Evolutionary conservation across 2,329 filamentous ascomycete genomes (phyloP).

Genomic region (Fusarium chuoi): DNA sequence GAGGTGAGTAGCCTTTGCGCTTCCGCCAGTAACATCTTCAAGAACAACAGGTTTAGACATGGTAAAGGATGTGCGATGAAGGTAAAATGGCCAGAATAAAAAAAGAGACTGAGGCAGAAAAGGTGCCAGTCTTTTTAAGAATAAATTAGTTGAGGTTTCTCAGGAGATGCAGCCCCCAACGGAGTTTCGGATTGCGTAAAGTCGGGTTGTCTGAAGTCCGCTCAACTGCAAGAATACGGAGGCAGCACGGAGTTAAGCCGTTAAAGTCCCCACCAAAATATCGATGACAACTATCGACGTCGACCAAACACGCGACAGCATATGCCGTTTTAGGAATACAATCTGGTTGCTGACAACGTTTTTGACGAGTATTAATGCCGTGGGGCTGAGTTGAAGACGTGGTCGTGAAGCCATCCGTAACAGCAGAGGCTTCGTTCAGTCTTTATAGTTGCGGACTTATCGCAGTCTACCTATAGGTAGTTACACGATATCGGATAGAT

Average conservation of each 20-base stretch:
- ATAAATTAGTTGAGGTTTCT: conserved; percentile 33
- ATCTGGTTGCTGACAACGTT: neutral
- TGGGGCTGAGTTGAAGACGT: conserved; percentile 14
- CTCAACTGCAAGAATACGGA: neutral
- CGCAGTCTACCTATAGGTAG: neutral
- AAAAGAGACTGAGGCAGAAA: neutral
- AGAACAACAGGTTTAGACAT: conserved; percentile 31
- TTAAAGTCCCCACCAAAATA: conserved; percentile 21
- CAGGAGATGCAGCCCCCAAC: conserved; percentile 37
- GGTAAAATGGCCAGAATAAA: neutral
- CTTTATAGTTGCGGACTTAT: conserved; percentile 34
- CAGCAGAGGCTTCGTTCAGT: neutral
- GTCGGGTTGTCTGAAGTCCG: conserved; percentile 19
- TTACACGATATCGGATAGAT: conserved; percentile 16
- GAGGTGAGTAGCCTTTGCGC: conserved; percentile 71
- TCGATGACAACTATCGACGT: conserved; percentile 20
- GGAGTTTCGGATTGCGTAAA: conserved; percentile 35
- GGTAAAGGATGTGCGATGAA: conserved; percentile 29
- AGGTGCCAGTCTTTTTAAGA: conserved; percentile 1
- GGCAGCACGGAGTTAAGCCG: conserved; percentile 33
- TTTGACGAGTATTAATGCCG: conserved; percentile 9
- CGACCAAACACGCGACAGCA: conserved; percentile 25
- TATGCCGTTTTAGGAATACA: neutral
- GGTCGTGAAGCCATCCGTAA: too few relatives aligned
- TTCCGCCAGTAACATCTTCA: conserved; percentile 59